Evolutionary conservation across 2,329 filamentous ascomycete species (phyloP).

Genomic region (Sporothrix schenckii): DNA sequence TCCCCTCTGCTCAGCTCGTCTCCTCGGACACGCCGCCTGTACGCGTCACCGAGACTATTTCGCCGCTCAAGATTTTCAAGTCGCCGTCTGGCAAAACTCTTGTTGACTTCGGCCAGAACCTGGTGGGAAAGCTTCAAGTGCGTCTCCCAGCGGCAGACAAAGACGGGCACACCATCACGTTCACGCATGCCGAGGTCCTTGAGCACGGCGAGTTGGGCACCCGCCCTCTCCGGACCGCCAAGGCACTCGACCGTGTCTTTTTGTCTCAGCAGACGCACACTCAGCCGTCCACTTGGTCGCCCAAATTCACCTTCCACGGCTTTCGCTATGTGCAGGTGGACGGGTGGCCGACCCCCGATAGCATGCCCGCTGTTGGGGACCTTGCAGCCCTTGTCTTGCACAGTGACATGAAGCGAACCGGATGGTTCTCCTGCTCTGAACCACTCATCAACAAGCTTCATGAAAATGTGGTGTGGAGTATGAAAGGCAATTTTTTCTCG

Average conservation of each 20-base stretch:
- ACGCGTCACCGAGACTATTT: conserved; percentile 37
- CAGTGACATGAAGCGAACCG: background rate
- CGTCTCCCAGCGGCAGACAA: background rate
- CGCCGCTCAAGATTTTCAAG: conserved; percentile 41
- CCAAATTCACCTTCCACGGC: conserved; percentile 55
- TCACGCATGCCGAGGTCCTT: conserved; percentile 60
- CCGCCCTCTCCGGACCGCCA: conserved; percentile 50
- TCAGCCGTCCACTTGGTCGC: background rate
- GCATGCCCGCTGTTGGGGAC: background rate
- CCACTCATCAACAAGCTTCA: conserved; percentile 57
- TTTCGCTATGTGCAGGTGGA: conserved; percentile 49
- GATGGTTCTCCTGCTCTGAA: conserved; percentile 57
- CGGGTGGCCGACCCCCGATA: background rate
- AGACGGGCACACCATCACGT: conserved; percentile 42
- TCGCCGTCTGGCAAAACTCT: conserved; percentile 50
- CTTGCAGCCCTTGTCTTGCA: background rate
- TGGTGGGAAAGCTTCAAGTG: conserved; percentile 54
- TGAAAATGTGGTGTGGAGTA: conserved; percentile 58
- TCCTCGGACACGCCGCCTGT: conserved; percentile 35
- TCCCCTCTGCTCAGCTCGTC: conserved; percentile 42
- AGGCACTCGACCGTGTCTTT: background rate
- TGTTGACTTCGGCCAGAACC: conserved; percentile 62
- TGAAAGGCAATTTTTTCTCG: conserved; percentile 61
- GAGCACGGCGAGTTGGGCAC: conserved; percentile 51
- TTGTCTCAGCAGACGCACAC: background rate